These are phyloP conservation scores for Diaporthe eres DNA, from an alignment of 2,329 filamentous ascomycete species.

Conservation along the genomic window DNA sequence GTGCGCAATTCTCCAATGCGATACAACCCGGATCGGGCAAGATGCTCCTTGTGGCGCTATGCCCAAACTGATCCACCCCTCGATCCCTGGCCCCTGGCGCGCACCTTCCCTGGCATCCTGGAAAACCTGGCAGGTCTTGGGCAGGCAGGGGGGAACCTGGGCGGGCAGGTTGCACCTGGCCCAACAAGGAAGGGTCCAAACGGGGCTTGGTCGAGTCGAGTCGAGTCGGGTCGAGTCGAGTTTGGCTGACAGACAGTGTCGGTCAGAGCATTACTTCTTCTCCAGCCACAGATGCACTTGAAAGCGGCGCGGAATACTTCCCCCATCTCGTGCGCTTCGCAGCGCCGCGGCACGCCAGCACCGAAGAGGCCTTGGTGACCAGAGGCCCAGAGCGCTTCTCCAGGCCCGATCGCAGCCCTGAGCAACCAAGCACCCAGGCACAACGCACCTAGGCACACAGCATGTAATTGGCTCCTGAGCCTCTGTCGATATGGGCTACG, in stretches of 20 bases:
- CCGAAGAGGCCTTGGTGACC: neutral
- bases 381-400: neutral
- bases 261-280: neutral
- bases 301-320: neutral
- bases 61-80: conserved; percentile 24
- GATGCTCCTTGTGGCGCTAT: conserved; percentile 28
- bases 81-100: conserved; percentile 7
- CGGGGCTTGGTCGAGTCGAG: neutral
- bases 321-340: neutral
- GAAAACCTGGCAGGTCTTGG: conserved; percentile 30
- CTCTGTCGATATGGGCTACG: conserved; percentile 7
- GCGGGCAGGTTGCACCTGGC: neutral
- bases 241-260: neutral
- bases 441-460: neutral
- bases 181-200: conserved; percentile 4
- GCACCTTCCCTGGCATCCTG: conserved; percentile 4
- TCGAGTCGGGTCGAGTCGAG: conserved; percentile 11
- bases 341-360: neutral
- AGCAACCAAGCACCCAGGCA: conserved; percentile 3
- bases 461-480: neutral
- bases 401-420: neutral
- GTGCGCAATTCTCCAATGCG: conserved; percentile 23
- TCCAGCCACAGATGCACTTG: conserved; percentile 6
- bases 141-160: neutral
- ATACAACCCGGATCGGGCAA: conserved; percentile 29